Conservation (phyloP, 2,329 filamentous ascomycete genomes). For the Dothistroma pini region DNA sequence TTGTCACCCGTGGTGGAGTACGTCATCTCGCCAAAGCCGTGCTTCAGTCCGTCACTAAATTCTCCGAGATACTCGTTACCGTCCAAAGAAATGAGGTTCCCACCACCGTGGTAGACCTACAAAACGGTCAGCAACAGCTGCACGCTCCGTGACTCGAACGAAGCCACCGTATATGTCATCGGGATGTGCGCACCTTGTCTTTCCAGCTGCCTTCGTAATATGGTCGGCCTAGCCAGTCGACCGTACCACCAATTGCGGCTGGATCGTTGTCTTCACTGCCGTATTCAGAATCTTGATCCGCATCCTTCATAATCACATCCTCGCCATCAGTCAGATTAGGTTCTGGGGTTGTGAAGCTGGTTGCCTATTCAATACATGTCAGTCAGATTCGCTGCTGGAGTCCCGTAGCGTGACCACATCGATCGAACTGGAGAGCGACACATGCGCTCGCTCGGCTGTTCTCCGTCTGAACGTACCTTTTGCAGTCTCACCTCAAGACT, state of each 20-base stretch:
- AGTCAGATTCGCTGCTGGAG: too few species aligned
- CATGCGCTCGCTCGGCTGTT: too few species aligned
- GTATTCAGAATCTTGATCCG: constrained; percentile 17
- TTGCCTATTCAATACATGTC: constrained; percentile 6
- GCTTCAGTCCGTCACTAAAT: constrained; percentile 51
- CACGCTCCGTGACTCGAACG: too few species aligned
- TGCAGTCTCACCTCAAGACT: neutral
- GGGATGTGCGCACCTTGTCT: constrained; percentile 38
- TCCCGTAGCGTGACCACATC: too few species aligned
- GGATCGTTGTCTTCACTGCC: constrained; percentile 37
- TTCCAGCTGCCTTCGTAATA: constrained; percentile 54
- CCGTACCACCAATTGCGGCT: constrained; percentile 33
- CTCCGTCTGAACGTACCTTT: neutral
- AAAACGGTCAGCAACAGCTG: neutral
- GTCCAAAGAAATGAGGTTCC: constrained; percentile 51
- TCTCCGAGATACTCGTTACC: constrained; percentile 56
- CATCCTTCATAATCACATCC: constrained; percentile 34
- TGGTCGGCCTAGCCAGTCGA: constrained; percentile 54
- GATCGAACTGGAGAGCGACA: too few species aligned
- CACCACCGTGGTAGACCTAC: constrained; percentile 49
- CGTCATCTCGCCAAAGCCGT: constrained; percentile 56
- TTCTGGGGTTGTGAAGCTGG: constrained; percentile 10
- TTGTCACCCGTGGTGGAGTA: constrained; percentile 62
- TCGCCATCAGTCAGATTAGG: constrained; percentile 40
- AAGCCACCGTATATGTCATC: too few species aligned